Evolutionary conservation across 352 stramenopile species (phyloP).

Genomic region (Pythium phragmiticola): DNA sequence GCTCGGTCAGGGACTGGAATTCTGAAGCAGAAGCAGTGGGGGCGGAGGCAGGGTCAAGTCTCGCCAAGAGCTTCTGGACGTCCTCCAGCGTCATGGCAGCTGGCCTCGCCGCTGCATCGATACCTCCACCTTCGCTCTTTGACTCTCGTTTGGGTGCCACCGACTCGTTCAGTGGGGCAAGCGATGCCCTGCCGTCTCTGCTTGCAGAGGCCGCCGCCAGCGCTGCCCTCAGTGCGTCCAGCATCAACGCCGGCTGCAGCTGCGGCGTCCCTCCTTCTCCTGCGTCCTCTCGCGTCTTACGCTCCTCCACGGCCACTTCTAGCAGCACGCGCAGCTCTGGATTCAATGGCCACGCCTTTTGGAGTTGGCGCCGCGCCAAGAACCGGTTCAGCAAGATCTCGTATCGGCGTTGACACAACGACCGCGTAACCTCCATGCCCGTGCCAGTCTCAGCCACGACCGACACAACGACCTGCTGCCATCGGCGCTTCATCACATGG

Average conservation of each 20-base stretch:
- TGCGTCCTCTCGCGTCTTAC: conserved; percentile 5
- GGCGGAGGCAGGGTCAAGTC: background rate
- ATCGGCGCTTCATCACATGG: background rate
- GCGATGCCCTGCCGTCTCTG: background rate
- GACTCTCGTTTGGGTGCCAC: background rate
- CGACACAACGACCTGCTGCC: conserved; percentile 13
- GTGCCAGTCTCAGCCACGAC: conserved; percentile 1
- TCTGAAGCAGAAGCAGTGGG: background rate
- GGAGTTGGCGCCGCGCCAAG: conserved; percentile 1
- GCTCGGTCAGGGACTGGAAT: background rate
- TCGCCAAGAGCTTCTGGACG: background rate
- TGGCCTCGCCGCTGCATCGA: background rate
- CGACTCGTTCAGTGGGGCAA: background rate
- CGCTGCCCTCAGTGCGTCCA: background rate
- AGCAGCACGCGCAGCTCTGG: conserved; percentile 7
- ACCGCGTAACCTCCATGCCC: background rate
- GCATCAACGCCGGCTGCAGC: background rate
- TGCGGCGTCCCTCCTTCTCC: background rate
- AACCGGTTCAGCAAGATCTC: conserved; percentile 14
- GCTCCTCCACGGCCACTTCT: background rate
- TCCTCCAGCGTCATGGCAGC: background rate
- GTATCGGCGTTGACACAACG: conserved; percentile 18
- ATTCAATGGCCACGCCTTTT: background rate
- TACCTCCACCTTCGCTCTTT: background rate
- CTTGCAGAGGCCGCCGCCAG: background rate